Base-by-base conservation (phyloP, 805 yeast genomes). In the Candida nemodendra region DNA sequence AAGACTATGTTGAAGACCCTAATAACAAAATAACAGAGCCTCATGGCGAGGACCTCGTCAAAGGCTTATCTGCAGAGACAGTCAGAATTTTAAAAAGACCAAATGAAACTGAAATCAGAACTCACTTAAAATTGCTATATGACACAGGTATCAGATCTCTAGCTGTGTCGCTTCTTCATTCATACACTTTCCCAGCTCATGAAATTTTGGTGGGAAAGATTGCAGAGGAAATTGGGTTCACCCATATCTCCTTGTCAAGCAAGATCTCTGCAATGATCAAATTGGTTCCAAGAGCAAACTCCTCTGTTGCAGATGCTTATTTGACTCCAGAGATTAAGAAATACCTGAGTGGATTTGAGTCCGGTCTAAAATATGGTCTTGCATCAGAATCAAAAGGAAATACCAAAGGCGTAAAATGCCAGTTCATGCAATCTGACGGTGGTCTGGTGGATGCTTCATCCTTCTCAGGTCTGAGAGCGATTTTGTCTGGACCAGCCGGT, bases 401-500 rank as follows among this genome's bases (percentile, higher is more conserved):
- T 9, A 49, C 52, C 9, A 51, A 58, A 9, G 81, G 81, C 4
- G 75, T 74, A 28, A 66, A 69, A 44, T 76, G 86, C 42, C 81
- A 84, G 49, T 91, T 91, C 61, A 91, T 91, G 98, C 96, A 91
- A 62, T 85, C 95, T 9, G 96, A 91, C 59, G 98, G 98, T 41
- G 98, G 98, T 2, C 72, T 91, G 42, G 89, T 90, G 16, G 88
- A 88, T 39, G 89, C 93, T 53, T 69, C 78, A 16, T 73, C 77
- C 33, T 91, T 91, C 58, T 82, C 96, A 0, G 98, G 98, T 2
- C 67, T 91, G 25, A 74, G 79, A 50, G 95, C 98, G 3, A 84
- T 91, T 33, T 64, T 91, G 24, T 87, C 96, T 1, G 98, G 98
- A 2, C 98, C 98, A 3, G 98, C 98, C 8, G 98, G 98, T 26